Conservation (phyloP, 2,329 filamentous ascomycete genomes). For the Fusarium albosuccineum region DNA sequence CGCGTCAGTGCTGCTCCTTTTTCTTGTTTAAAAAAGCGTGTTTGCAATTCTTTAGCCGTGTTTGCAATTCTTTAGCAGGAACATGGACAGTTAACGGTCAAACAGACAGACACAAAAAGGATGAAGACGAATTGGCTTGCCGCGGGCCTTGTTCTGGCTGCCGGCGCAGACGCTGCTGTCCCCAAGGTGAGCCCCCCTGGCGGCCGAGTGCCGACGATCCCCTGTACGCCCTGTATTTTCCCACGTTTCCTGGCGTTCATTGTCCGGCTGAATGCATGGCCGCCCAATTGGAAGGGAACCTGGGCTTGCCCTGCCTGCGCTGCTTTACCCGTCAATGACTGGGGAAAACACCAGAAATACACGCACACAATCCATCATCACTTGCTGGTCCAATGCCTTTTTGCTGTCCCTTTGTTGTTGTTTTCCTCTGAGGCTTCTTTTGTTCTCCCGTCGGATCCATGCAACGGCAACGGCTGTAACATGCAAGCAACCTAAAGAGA, state of each 20-base stretch:
- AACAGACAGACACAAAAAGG: conserved; percentile 16
- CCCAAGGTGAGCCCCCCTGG: conserved; percentile 29
- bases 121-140: conserved; percentile 54
- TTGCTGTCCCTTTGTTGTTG: neutral
- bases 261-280: too few species aligned
- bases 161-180: conserved; percentile 45
- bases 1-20: neutral
- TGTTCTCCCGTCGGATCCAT: neutral
- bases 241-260: neutral
- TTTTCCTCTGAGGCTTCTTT: neutral
- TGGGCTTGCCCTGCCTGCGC: neutral
- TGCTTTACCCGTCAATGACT: neutral
- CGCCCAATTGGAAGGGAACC: neutral
- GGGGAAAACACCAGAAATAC: neutral
- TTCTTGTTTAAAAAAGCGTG: neutral
- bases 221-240: conserved; percentile 1
- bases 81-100: neutral
- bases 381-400: neutral
- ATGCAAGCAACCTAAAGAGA: conserved; percentile 1
- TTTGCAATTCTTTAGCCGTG: neutral
- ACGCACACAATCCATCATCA: neutral
- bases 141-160: conserved; percentile 49
- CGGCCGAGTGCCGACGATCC: neutral
- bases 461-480: neutral
- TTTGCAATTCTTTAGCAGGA: neutral